A percentile compares a stretch with the other conserved stretches of the same genome.
Evolutionary conservation across 306 rosid genomes (phyloP).

Genomic region (Trifolium fragiferum): DNA sequence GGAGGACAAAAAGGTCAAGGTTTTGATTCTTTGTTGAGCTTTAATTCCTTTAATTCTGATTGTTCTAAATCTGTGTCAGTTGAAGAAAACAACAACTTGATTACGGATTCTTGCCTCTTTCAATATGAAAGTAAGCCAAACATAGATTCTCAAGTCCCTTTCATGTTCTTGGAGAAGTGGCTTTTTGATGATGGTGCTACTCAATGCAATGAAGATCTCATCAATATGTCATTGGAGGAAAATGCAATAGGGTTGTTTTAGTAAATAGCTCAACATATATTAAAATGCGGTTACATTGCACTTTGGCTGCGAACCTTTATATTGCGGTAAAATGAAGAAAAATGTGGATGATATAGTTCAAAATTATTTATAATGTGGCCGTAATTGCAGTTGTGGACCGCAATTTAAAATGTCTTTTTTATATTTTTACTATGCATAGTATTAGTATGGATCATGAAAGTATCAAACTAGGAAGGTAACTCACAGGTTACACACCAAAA

Average conservation of each 20-base stretch:
- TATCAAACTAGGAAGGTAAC: not conserved
- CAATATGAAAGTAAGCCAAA: constrained; percentile 60
- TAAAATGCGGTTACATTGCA: too few species aligned
- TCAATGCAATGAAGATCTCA: constrained; percentile 60
- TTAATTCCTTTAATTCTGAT: constrained; percentile 59
- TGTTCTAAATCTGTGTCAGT: constrained; percentile 48
- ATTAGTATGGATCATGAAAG: not conserved
- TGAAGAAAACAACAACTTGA: constrained; percentile 41
- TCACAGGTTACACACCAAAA: not conserved
- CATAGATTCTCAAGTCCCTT: constrained; percentile 56
- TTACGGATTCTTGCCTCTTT: constrained; percentile 37
- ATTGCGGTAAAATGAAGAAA: too few species aligned
- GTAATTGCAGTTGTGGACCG: too few species aligned
- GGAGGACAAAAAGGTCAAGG: constrained; percentile 53
- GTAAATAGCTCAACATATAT: not conserved
- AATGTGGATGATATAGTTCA: too few species aligned
- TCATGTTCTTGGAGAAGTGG: constrained; percentile 83
- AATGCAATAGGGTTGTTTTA: constrained; percentile 52
- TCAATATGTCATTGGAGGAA: constrained; percentile 64
- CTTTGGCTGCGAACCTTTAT: too few species aligned
- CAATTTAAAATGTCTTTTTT: not conserved
- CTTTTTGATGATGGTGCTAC: constrained; percentile 65
- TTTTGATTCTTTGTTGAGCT: constrained; percentile 60
- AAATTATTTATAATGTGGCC: too few species aligned
- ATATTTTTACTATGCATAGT: not conserved